A percentile compares a stretch with the other conserved stretches of the same genome.
These are phyloP conservation scores for Pilaira anomala DNA, from an alignment of 192 early-diverging fungal genomes.

Conservation along the genomic window DNA sequence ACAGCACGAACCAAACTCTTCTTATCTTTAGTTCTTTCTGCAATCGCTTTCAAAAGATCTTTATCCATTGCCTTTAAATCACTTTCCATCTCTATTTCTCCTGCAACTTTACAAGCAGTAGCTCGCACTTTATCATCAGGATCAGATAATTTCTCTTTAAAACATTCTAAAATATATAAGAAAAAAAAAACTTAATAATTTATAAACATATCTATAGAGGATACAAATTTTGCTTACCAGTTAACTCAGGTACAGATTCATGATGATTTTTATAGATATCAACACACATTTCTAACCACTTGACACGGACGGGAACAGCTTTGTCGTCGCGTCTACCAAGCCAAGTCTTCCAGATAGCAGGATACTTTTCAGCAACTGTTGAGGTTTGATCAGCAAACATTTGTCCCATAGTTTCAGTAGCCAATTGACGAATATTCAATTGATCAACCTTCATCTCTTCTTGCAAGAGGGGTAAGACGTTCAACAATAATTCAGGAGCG, in stretches of 20 bases:
- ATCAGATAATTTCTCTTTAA: slow-evolving; percentile 74
- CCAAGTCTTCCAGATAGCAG: slow-evolving; percentile 83
- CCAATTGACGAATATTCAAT: slow-evolving; percentile 68
- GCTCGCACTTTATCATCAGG: slow-evolving; percentile 91
- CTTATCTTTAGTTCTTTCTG: slow-evolving; percentile 86
- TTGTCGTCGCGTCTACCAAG: slow-evolving; percentile 78
- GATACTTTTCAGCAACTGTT: slow-evolving; percentile 68
- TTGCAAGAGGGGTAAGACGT: slow-evolving; percentile 91
- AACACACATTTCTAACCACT: slow-evolving; percentile 67
- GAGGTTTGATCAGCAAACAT: slow-evolving; percentile 85
- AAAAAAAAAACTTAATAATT: neutral
- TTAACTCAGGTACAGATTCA: slow-evolving; percentile 66
- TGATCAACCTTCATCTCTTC: slow-evolving; percentile 87
- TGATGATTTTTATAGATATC: slow-evolving; percentile 70
- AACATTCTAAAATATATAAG: slow-evolving; percentile 39
- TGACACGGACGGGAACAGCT: slow-evolving; percentile 57
- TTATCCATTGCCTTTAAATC: slow-evolving; percentile 56
- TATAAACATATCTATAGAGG: neutral
- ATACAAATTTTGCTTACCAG: slow-evolving; percentile 43
- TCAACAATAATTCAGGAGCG: slow-evolving; percentile 75
- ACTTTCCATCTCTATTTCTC: slow-evolving; percentile 56
- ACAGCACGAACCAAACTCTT: slow-evolving; percentile 67
- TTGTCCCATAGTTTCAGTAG: slow-evolving; percentile 75
- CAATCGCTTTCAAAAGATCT: slow-evolving; percentile 56
- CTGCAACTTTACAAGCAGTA: slow-evolving; percentile 66